Evolutionary conservation across 2,329 filamentous ascomycete species (phyloP), one percentile per base, ranked within the genome.

Genomic region (Talaromyces sp.): DNA sequence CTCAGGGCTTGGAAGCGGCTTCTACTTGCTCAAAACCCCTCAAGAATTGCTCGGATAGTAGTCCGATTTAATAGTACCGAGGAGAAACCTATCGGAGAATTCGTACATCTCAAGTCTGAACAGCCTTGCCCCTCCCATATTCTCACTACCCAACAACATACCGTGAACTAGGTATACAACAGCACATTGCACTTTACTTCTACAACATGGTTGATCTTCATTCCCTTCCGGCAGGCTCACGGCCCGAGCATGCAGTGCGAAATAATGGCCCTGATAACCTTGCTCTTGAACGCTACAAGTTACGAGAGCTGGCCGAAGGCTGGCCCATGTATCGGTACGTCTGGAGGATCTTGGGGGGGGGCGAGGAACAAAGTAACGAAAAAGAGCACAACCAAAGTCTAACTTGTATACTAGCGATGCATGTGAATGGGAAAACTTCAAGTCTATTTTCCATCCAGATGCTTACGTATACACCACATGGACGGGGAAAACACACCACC

Each of bases 351-450:
- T 3, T 35, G n/a, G n/a, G n/a, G n/a, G 32, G 32, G 32, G 32
- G 32, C 32, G 32, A 35, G 14, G 14, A 35, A 12, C 3, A 12
- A 35, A 35, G 32, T n/a, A 35, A 35, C 11, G 12, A n/a, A n/a
- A 35, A 35, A 35, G 32, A 35, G 32, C 11, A 14, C 32, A 14
- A 12, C 10, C n/a, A n/a, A 35, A 14, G 2, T 14, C 32, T 35
- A 35, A 35, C 32, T 14, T 35, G 2, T 35, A 35, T 35, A 35
- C 5, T 57, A 76, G 78, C 11, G 79, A 82, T 63, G 72, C 78
- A 8, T 81, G 79, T 62, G 80, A 83, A 67, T 83, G 80, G 80
- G 76, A 81, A 54, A 82, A 82, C 65, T 74, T 82, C 24, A 68
- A 68, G 12, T 81, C 79, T 3, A 81, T 82, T 52, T 82, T 82